Evolutionary conservation across 192 early-diverging fungal genomes (phyloP), one percentile per base, ranked within the genome.

Genomic region (Chytriomyces sp.): DNA sequence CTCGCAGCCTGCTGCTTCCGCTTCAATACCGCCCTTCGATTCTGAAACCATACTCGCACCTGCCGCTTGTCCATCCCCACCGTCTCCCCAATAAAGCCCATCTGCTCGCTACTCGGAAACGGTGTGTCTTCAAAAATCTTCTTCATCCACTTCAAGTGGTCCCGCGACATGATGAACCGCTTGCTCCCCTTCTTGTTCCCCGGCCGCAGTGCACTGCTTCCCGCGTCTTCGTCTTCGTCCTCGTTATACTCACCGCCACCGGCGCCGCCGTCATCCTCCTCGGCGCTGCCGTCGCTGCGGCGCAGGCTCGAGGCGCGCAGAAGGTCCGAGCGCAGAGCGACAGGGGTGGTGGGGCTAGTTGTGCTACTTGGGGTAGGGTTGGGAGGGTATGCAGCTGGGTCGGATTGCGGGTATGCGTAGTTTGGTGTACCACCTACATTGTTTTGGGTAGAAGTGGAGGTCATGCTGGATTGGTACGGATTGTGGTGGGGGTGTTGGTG

Each of bases 131-230:
- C 66, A 68, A 68, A 68, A 14, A 68, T 33, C 8, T 56, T 53
- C 36, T 68, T 68, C 28, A 68, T 22, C 66, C 66, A 68, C 33
- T 56, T 68, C 52, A 68, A 52, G 28, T 68, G 66, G 31, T 68
- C 66, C 2, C 66, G 66, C 53, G 66, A 68, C 66, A 68, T 68
- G 30, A 68, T 68, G 66, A 68, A 68, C 49, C 66, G 66, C 25
- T 68, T 68, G 26, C 17, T n/a, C 10, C 40, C 40, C n/a, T 68
- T 68, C 1, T 56, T 36, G 34, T 49, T 49, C 44, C 17, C 3
- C 22, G 44, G 41, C n/a, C 12, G n/a, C 0, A 17, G 12, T 10
- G 41, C 0, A 49, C 44, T 22, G 44, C 22, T 22, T 49, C 22
- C 41, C 10, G 41, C 41, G 41, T 49, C 44, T 0, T 49, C 44